phyloP scores from a whole-genome alignment of 2,329 filamentous ascomycete species.

The Phyllosticta citribraziliensis region DNA sequence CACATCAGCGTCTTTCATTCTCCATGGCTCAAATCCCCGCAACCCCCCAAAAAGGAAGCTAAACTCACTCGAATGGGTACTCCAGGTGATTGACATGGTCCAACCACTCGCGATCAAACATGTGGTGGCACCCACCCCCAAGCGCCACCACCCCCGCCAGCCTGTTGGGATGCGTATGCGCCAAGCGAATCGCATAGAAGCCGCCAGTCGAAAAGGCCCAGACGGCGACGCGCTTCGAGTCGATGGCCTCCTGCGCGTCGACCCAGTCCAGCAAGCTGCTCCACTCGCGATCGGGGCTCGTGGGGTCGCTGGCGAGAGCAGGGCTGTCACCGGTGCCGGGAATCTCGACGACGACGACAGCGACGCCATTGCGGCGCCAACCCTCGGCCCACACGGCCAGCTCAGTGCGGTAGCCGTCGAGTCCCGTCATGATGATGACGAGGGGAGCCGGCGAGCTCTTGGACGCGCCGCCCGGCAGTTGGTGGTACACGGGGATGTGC shows the following conservation, averaged over 20 bases:
- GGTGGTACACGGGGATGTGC: constrained; percentile 55
- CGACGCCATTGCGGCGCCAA: constrained; percentile 41
- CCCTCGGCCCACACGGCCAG: constrained; percentile 43
- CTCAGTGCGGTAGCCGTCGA: constrained; percentile 51
- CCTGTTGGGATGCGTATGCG: constrained; percentile 46
- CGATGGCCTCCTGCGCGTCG: constrained; percentile 36
- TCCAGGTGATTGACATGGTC: constrained; percentile 46
- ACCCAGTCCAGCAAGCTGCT: constrained; percentile 47
- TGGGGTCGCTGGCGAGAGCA: constrained; percentile 36
- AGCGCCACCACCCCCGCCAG: constrained; percentile 43
- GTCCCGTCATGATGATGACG: constrained; percentile 47
- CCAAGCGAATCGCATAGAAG: constrained; percentile 48
- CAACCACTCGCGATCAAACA: constrained; percentile 48
- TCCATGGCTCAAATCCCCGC: neutral
- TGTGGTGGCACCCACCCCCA: constrained; percentile 49
- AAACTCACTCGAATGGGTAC: constrained; percentile 46
- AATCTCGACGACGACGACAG: constrained; percentile 44
- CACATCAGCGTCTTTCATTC: neutral
- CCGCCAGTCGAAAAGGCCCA: constrained; percentile 52
- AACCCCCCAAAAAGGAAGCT: neutral
- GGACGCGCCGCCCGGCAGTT: constrained; percentile 42
- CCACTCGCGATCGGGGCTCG: constrained; percentile 45
- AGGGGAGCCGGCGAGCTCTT: constrained; percentile 38
- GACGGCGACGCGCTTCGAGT: constrained; percentile 38
- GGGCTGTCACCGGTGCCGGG: constrained; percentile 50